Base-by-base conservation (phyloP, 176 grass and related monocot genomes). In the Pontederia crassipes region DNA sequence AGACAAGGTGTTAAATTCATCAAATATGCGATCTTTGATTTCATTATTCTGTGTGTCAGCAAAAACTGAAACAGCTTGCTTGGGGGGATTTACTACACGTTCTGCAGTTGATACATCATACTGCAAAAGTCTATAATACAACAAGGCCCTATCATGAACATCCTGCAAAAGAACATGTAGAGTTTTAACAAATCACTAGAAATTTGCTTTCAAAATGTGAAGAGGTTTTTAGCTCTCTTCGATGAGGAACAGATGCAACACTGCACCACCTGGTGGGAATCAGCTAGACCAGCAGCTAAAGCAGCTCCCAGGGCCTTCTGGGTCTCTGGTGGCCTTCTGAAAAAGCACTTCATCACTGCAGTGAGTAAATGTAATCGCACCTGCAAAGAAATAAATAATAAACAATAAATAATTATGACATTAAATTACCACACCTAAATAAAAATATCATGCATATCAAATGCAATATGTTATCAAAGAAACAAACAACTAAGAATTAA, bases 51-150 rank as follows among this genome's bases (percentile, higher is more conserved):
- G 94, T 13, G 77, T 75, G 64, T 99, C 94, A 59, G 94, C 94
- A 99, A 99, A 99, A 62, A 99, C 85, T 13, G 94, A 99, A 45
- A 99, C 82, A 76, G 94, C 94, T 86, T 93, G 94, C 69, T 99
- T 99, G 28, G 94, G 94, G 72, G 94, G 94, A 59, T 99, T 99
- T 63, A 99, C 88, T 20, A 99, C 88, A 72, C 72, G 53, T 68
- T 99, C 94, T 32, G 94, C 94, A 51, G 83, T 81, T 70, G 69
- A 28, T 49, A 89, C 79, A 74, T 99, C 77, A 75, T 99, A 80
- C 55, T 93, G 94, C 70, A 99, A 79, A 79, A 93, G 88, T 69
- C 94, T 99, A 67, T 99, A 93, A 77, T 99, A 99, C 65, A 99
- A 88, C 68, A 99, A 86, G 11, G 94, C 88, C 64, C 94, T 72